Evolutionary conservation across 2,329 filamentous ascomycete genomes (phyloP).

Genomic region (Kalaharituber pfeilii): DNA sequence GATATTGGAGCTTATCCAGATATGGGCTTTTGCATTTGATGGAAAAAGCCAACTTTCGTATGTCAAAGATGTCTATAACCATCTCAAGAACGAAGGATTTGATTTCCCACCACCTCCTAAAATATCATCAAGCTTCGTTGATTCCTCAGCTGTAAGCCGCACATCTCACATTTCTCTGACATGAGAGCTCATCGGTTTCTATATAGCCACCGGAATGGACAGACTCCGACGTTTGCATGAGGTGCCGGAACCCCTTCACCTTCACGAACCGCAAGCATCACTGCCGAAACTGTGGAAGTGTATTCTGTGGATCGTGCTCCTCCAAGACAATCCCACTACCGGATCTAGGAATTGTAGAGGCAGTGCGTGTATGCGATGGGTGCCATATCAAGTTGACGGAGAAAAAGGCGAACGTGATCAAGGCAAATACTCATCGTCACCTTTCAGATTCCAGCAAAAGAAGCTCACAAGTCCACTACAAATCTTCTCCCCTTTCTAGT

Average conservation of each 20-base stretch:
- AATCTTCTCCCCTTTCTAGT: conserved; percentile 31
- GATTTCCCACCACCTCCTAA: conserved; percentile 64
- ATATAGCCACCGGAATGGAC: conserved; percentile 82
- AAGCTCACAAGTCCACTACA: background rate
- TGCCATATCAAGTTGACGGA: conserved; percentile 81
- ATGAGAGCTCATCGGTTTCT: conserved; percentile 6
- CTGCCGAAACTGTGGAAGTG: conserved; percentile 92
- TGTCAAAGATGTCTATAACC: conserved; percentile 71
- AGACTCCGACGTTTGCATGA: conserved; percentile 97
- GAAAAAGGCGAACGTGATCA: conserved; percentile 25
- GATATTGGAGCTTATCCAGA: conserved; percentile 84
- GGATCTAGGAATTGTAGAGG: conserved; percentile 77
- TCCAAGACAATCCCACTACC: conserved; percentile 74
- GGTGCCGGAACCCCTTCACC: conserved; percentile 84
- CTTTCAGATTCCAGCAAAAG: conserved; percentile 12
- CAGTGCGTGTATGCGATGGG: conserved; percentile 88
- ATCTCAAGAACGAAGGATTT: conserved; percentile 67
- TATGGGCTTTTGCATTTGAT: conserved; percentile 80
- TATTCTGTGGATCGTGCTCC: conserved; percentile 91
- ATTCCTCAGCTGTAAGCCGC: conserved; percentile 70
- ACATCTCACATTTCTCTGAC: conserved; percentile 2
- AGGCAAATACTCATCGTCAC: conserved; percentile 27
- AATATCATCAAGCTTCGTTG: conserved; percentile 92
- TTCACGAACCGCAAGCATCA: conserved; percentile 98
- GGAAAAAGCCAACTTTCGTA: conserved; percentile 68